These are phyloP conservation scores for Blastocrithidia nonstop DNA, from an alignment of 208 protist genomes.

Conservation along the genomic window DNA sequence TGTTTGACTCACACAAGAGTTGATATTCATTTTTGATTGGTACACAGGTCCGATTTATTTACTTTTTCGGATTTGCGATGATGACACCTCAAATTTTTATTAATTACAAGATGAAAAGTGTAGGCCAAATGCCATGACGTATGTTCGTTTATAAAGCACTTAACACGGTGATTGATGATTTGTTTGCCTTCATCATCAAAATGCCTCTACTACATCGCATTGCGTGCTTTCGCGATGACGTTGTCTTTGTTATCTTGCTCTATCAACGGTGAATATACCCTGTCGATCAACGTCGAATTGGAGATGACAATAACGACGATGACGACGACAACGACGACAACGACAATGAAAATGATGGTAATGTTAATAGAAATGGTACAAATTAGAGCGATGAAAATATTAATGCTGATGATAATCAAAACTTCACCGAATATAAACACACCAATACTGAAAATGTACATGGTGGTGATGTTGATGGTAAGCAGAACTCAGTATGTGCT, in stretches of 20 bases:
- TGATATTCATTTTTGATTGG: slow-evolving; percentile 88
- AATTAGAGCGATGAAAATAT: too few relatives aligned
- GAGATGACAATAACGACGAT: slow-evolving; percentile 17
- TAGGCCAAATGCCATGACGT: slow-evolving; percentile 95
- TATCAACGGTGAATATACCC: slow-evolving; percentile 98
- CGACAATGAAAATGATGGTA: slow-evolving; percentile 3
- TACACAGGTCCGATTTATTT: slow-evolving; percentile 83
- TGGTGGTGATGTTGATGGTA: too few relatives aligned
- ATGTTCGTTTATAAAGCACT: slow-evolving; percentile 96
- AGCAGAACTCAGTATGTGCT: too few relatives aligned
- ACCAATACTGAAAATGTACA: too few relatives aligned
- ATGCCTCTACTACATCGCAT: slow-evolving; percentile 97
- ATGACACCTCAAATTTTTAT: slow-evolving; percentile 99
- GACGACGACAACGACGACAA: slow-evolving; percentile 7
- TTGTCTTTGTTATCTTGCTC: slow-evolving; percentile 95
- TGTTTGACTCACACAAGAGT: slow-evolving; percentile 88
- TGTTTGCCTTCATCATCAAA: slow-evolving; percentile 98
- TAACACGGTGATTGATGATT: slow-evolving; percentile 98
- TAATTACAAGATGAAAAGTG: slow-evolving; percentile 98
- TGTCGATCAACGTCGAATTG: slow-evolving; percentile 81
- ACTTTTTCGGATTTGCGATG: slow-evolving; percentile 94
- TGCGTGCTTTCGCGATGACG: slow-evolving; percentile 96
- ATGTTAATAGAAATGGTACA: too few relatives aligned
- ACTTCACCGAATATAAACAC: too few relatives aligned
- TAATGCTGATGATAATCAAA: too few relatives aligned